phyloP scores from a whole-genome alignment of 2,329 filamentous ascomycete genomes.

The Didymella lethalis region DNA sequence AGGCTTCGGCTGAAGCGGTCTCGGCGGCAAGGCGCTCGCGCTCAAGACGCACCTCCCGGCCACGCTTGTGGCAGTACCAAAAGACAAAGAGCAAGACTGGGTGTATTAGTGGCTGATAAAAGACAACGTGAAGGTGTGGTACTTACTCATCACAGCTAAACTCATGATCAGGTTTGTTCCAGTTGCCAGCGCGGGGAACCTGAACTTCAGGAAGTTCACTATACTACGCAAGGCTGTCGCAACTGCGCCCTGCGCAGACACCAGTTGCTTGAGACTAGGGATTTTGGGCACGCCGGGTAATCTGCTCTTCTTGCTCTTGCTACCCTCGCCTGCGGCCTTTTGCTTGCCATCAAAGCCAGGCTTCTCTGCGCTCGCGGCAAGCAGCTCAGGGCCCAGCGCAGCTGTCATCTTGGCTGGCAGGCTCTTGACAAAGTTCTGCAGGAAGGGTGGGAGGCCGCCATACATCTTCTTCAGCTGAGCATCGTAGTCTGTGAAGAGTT shows the following conservation, averaged over 20 bases:
- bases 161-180: constrained; percentile 93
- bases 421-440: constrained; percentile 86
- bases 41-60: constrained; percentile 81
- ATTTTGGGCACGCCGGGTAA: constrained; percentile 61
- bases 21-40: constrained; percentile 58
- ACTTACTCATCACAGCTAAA: constrained; percentile 83
- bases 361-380: constrained; percentile 80
- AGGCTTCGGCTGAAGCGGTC: constrained; percentile 41
- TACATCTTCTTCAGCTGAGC: constrained; percentile 70
- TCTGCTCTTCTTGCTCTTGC: constrained; percentile 63
- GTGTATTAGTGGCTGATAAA: background rate
- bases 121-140: too few relatives aligned
- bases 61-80: constrained; percentile 98
- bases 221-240: constrained; percentile 88
- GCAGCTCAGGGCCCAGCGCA: constrained; percentile 78
- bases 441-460: constrained; percentile 73
- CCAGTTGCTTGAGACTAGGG: constrained; percentile 76
- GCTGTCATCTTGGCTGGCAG: constrained; percentile 83
- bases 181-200: constrained; percentile 85
- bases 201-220: constrained; percentile 82
- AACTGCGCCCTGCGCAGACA: constrained; percentile 86
- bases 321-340: constrained; percentile 24
- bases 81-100: constrained; percentile 86
- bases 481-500: constrained; percentile 69
- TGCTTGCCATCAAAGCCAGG: constrained; percentile 55